These are phyloP conservation scores for Fonsecaea monophora DNA, from an alignment of 2,329 filamentous ascomycete genomes.

Conservation along the genomic window DNA sequence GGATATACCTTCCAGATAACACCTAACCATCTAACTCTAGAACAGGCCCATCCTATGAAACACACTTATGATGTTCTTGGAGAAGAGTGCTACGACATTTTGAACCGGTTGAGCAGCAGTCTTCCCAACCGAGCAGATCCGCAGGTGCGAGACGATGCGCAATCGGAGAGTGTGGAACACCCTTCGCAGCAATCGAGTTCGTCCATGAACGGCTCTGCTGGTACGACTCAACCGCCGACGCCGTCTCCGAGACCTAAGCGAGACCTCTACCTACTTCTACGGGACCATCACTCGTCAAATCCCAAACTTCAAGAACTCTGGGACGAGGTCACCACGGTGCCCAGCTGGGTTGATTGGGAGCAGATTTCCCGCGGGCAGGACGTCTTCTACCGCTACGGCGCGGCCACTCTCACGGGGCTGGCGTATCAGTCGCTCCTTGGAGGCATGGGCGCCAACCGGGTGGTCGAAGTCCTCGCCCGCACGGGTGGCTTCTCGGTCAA, in stretches of 20 bases:
- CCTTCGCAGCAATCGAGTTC: neutral
- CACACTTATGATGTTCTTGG: constrained; percentile 72
- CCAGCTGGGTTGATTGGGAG: constrained; percentile 78
- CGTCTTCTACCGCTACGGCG: constrained; percentile 78
- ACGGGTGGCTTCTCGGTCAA: constrained; percentile 76
- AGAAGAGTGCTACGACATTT: constrained; percentile 67
- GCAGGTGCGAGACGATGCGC: neutral
- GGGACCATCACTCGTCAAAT: constrained; percentile 64
- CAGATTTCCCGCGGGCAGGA: constrained; percentile 77
- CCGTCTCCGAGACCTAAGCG: constrained; percentile 47
- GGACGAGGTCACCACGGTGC: constrained; percentile 70
- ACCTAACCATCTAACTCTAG: constrained; percentile 64
- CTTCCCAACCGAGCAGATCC: constrained; percentile 44
- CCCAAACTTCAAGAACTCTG: constrained; percentile 66
- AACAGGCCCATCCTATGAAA: constrained; percentile 66
- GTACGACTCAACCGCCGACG: neutral
- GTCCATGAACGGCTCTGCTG: neutral
- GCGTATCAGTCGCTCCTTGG: constrained; percentile 71
- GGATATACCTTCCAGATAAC: constrained; percentile 75
- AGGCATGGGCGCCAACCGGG: constrained; percentile 67
- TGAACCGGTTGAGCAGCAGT: constrained; percentile 64
- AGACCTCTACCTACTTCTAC: constrained; percentile 70
- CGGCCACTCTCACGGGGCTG: constrained; percentile 67
- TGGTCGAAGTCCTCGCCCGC: constrained; percentile 75
- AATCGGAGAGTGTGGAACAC: neutral